These are phyloP conservation scores for Boletus rubropictus DNA, from an alignment of 768 basidiomycete species.

Conservation along the genomic window DNA sequence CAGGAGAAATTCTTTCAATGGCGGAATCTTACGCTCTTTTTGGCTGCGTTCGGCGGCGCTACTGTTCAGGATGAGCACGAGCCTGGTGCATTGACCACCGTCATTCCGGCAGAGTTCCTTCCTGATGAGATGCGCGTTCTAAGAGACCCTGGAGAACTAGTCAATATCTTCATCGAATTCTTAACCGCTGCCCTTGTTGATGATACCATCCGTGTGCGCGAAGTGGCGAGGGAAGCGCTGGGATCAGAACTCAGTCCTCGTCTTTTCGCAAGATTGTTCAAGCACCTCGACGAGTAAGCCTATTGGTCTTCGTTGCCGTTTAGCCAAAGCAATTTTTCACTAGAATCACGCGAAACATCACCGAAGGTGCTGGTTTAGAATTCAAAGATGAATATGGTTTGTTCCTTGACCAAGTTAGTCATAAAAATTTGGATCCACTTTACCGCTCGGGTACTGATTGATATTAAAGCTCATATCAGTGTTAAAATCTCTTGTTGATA, in stretches of 20 bases:
- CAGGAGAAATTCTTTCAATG: slow-evolving; percentile 77
- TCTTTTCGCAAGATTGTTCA: slow-evolving; percentile 61
- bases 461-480: slow-evolving; percentile 60
- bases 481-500: slow-evolving; percentile 74
- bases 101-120: slow-evolving; percentile 53
- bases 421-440: background rate
- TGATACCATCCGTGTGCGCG: slow-evolving; percentile 63
- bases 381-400: slow-evolving; percentile 35
- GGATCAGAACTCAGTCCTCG: slow-evolving; percentile 72
- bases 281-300: slow-evolving; percentile 68
- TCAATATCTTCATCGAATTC: slow-evolving; percentile 60
- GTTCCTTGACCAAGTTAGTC: slow-evolving; percentile 68
- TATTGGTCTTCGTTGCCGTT: background rate
- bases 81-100: slow-evolving; percentile 42
- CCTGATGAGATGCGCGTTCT: slow-evolving; percentile 69
- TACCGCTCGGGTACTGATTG: slow-evolving; percentile 9
- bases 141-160: slow-evolving; percentile 50
- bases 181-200: slow-evolving; percentile 64
- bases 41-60: slow-evolving; percentile 67
- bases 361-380: slow-evolving; percentile 42
- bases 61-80: slow-evolving; percentile 53
- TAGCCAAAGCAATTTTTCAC: background rate
- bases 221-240: slow-evolving; percentile 74
- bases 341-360: slow-evolving; percentile 50
- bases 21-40: slow-evolving; percentile 77